Conservation (phyloP, 768 basidiomycete genomes). For the Kwoniella dendrophila region DNA sequence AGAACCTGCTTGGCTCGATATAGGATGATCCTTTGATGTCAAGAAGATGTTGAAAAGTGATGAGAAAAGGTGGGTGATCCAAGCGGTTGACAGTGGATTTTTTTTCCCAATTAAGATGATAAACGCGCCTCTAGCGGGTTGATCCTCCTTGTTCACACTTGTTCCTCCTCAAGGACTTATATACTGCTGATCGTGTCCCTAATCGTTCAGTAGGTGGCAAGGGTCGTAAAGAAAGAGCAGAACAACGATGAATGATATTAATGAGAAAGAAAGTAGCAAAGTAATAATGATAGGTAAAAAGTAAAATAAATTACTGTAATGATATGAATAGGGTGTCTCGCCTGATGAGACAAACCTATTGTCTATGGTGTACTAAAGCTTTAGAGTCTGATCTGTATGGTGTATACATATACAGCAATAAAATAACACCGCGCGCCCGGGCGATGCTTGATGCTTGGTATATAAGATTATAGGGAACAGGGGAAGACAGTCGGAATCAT, state of each 20-base stretch:
- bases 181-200: neutral
- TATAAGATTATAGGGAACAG: too few species aligned
- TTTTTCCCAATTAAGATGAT: too few species aligned
- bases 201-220: neutral
- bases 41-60: neutral
- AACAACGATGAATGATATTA: neutral
- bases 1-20: constrained; percentile 11
- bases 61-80: neutral
- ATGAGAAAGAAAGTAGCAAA: neutral
- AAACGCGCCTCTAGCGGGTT: constrained; percentile 2
- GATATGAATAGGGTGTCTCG: constrained; percentile 12
- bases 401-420: too few species aligned
- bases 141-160: neutral
- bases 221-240: neutral
- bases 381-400: neutral
- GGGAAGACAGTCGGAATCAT: neutral
- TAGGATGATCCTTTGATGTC: neutral
- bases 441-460: neutral
- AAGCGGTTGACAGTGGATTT: neutral
- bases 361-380: neutral
- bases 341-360: neutral
- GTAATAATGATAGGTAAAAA: too few species aligned
- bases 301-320: neutral
- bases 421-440: neutral
- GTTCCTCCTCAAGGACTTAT: too few species aligned